phyloP scores from a whole-genome alignment of 495 filamentous ascomycete genomes.

The Penicillium cinerascens region DNA sequence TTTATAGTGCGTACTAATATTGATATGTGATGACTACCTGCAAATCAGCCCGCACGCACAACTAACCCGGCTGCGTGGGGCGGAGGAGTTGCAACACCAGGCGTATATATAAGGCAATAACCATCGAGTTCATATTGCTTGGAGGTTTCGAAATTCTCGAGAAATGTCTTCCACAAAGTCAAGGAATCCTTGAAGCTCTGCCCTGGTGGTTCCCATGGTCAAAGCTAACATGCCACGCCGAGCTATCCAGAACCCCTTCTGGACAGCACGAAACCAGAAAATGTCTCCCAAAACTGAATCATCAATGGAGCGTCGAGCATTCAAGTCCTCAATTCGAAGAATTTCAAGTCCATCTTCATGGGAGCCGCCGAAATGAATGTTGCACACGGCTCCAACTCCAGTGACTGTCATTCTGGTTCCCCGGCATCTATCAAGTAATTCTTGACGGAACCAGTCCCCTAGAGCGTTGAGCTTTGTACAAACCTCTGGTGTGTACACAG shows the following conservation, averaged over 20 bases:
- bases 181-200: constrained; percentile 39
- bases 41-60: too few species aligned
- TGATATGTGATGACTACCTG: too few species aligned
- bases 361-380: constrained; percentile 12
- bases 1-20: too few species aligned
- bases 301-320: background rate
- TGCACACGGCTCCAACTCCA: constrained; percentile 17
- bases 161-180: background rate
- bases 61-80: too few species aligned
- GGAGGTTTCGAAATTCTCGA: background rate
- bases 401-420: constrained; percentile 18
- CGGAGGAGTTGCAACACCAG: too few species aligned
- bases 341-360: constrained; percentile 14
- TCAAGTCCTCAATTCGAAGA: background rate
- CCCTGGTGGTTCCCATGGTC: constrained; percentile 35
- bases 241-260: constrained; percentile 46
- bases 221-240: constrained; percentile 41
- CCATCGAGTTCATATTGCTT: background rate
- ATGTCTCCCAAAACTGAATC: constrained; percentile 35
- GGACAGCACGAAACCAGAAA: constrained; percentile 49
- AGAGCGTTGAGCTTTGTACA: constrained; percentile 18
- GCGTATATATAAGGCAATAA: background rate
- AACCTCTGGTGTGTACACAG: constrained; percentile 12
- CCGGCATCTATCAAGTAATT: background rate
- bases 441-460: constrained; percentile 13